Evolutionary conservation across 1,139 yeast species (phyloP), one percentile per base, ranked within the genome.

Genomic region (Sugiyamaella grinbergsii): DNA sequence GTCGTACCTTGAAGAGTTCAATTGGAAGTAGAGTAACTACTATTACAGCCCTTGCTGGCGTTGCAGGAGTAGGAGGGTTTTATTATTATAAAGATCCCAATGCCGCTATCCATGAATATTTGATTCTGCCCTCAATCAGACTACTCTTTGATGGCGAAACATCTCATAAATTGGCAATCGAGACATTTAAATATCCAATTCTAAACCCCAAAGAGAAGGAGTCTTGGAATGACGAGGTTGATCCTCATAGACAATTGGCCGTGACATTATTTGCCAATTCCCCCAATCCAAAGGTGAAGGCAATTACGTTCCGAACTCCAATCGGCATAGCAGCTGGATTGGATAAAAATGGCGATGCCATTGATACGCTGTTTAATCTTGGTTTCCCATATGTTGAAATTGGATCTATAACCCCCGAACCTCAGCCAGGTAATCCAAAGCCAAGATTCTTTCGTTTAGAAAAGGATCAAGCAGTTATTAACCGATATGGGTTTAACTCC

Each of bases 251-350:
- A 5, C 56, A 58, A 44, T 58, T 69, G 29, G 51, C 58, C 19
- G 69, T 67, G 15, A 58, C 63, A n/a, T 56, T 70, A 22, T 70
- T 69, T 50, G 54, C 60, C 13, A 58, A 56, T 39, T 62, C 63
- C 11, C 18, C 49, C 5, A 64, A 62, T 42, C 66, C 68, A 5
- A 57, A 60, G 33, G 71, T 67, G 39, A 54, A 59, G 34, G 61
- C 65, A 8, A 47, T 68, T 47, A 71, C 64, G 0, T 71, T 91
- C 63, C 75, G 78, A 26, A 83, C 83, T 51, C 98, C 98, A 18
- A 74, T 91, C 52, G 98, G 98, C 5, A 77, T 91, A 61, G 98
- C 98, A 45, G 98, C 98, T 29, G 98, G 98, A 10, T 78, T 91
- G 58, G 98, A 91, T 68, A 91, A 91, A 69, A 86, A 91, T 62